A percentile compares a stretch with the other conserved stretches of the same genome.
Conservation (phyloP, 129 eudicot genomes). For the Solidago caesia region DNA sequence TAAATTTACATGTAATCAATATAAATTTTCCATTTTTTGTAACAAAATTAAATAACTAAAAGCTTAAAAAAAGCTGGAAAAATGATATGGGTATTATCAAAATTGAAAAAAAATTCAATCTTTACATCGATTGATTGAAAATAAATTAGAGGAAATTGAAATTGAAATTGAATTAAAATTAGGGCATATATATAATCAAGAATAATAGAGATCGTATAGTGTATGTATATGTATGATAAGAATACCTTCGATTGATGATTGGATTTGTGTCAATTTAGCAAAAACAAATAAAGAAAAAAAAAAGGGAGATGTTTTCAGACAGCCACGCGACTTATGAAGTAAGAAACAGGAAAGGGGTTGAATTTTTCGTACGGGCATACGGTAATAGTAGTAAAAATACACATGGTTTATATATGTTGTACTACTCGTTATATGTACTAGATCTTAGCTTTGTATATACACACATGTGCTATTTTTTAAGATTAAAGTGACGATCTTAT, state of each 20-base stretch:
- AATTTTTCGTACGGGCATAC: slow-evolving; percentile 15
- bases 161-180: slow-evolving; percentile 14
- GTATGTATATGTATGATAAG: too few relatives aligned
- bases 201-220: too few relatives aligned
- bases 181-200: too few relatives aligned
- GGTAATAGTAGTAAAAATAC: not conserved
- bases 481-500: too few relatives aligned
- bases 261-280: slow-evolving; percentile 30
- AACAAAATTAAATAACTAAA: slow-evolving; percentile 5
- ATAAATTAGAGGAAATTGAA: slow-evolving; percentile 8
- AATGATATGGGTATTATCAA: slow-evolving; percentile 10
- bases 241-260: slow-evolving; percentile 23
- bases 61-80: slow-evolving; percentile 23
- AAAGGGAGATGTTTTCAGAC: slow-evolving; percentile 32
- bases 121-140: slow-evolving; percentile 10
- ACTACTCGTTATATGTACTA: not conserved
- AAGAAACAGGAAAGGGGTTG: slow-evolving; percentile 37
- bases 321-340: slow-evolving; percentile 39
- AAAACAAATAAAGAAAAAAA: slow-evolving; percentile 27
- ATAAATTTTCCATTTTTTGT: slow-evolving; percentile 1
- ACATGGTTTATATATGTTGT: not conserved
- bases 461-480: too few relatives aligned
- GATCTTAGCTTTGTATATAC: too few relatives aligned
- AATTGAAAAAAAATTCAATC: slow-evolving; percentile 17
- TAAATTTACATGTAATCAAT: too few relatives aligned